These are phyloP conservation scores for Avena eriantha DNA, from an alignment of 176 grass and related monocot genomes.

Conservation along the genomic window DNA sequence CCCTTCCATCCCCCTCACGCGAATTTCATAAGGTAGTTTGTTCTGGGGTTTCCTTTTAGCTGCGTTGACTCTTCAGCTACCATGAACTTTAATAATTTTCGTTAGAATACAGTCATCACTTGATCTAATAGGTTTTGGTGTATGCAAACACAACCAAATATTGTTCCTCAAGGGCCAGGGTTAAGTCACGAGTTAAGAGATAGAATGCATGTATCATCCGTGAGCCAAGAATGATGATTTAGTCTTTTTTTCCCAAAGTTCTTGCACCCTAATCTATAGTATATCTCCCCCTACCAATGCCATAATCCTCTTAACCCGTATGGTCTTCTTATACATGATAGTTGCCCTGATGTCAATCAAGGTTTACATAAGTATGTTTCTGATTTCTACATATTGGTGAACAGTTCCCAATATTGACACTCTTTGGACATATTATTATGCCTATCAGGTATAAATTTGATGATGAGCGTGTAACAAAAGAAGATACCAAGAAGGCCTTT, in stretches of 20 bases:
- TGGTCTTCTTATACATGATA: background rate
- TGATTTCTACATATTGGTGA: background rate
- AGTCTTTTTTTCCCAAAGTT: background rate
- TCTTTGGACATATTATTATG: slow-evolving; percentile 29
- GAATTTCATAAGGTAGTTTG: slow-evolving; percentile 15
- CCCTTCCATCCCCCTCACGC: slow-evolving; percentile 19
- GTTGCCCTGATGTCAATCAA: slow-evolving; percentile 7
- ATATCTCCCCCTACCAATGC: slow-evolving; percentile 12
- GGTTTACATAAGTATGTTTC: background rate
- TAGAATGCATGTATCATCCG: background rate
- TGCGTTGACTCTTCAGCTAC: background rate
- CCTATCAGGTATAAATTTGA: slow-evolving; percentile 95
- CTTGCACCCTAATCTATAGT: background rate
- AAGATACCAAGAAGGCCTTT: slow-evolving; percentile 87
- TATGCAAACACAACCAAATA: slow-evolving; percentile 18
- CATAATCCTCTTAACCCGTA: slow-evolving; percentile 1
- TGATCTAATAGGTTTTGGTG: slow-evolving; percentile 20
- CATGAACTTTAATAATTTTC: background rate
- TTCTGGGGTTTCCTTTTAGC: slow-evolving; percentile 10
- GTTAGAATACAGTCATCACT: slow-evolving; percentile 23
- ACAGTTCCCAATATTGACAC: slow-evolving; percentile 3
- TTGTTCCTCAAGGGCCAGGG: background rate
- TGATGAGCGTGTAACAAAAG: slow-evolving; percentile 95
- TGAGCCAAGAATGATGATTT: background rate
- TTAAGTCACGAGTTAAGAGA: background rate